Evolutionary conservation across 2,329 filamentous ascomycete species (phyloP), one percentile per base, ranked within the genome.

Genomic region (Aspergillus neoniger): DNA sequence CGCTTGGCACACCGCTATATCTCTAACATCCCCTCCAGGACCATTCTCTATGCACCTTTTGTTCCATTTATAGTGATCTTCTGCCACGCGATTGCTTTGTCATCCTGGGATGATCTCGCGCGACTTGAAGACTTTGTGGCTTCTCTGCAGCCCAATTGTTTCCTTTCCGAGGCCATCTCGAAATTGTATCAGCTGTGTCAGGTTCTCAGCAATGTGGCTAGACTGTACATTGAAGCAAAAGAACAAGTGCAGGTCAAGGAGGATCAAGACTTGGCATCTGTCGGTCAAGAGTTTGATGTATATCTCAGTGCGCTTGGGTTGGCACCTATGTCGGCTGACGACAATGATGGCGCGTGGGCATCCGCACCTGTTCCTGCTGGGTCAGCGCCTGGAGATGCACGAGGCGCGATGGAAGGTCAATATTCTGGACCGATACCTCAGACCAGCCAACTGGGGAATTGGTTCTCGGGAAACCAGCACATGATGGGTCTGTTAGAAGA

Each of bases 401-500:
- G 43, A 41, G 54, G 61, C 30, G 65, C 67, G 9, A 52, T 41
- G n/a, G 67, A 69, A n/a, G 58, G 55, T 2, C 63, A 66, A 17
- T 54, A 36, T 23, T 28, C 58, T 4, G 55, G 30, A 5, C 30
- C 48, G 54, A 66, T 67, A 51, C 64, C 63, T 5, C 70, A 77
- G 61, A 71, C 76, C 23, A 74, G 81, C 32, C 62, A 64, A 19
- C 73, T 89, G 61, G 84, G 84, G 2, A 86, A 88, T 63, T 89
- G 87, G 87, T 89, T 88, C 65, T 86, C 84, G 3, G 85, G 86
- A 1, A 89, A 85, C 61, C 81, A 83, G 57, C 86, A 88, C 66
- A 84, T 90, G 77, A 82, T 89, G 78, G 85, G 85, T 0, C 69
- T 89, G 59, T 72, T 89, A 69, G 87, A 90, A 69, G 85, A 88